Evolutionary conservation across 352 stramenopile genomes (phyloP), one percentile per base, ranked within the genome.

Genomic region (Phytophthora sp.): DNA sequence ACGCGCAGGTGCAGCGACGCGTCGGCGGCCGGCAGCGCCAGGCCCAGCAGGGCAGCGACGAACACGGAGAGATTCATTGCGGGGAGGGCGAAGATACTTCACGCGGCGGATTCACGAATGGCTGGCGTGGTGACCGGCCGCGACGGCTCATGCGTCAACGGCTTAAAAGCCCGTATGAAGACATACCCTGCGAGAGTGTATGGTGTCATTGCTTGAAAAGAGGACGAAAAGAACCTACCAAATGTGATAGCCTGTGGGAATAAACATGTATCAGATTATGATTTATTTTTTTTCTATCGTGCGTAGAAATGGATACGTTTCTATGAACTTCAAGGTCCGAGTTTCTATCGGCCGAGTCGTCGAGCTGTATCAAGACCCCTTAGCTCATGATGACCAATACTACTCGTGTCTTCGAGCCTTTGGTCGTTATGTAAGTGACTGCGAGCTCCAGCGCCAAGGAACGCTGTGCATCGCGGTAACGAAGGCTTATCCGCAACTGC

Each of bases 1-100:
- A 76, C 62, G 20, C 67, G 67, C 21, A 76, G 50, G 34, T 46
- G 62, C 20, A 51, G 18, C 21, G 31, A 61, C 5, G 49, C 54
- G 30, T 71, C 38, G 27, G 49, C 49, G 17, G 23, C 32, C 23
- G 50, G 26, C 39, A 39, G 34, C 54, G 45, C 48, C 24, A 59
- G 18, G 7, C 44, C 32, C 21, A 73, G 15, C 38, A 69, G 21
- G 13, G 50, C 51, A 17, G 32, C 45, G 21, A 75, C 38, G 37
- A 69, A 38, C 23, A 46, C 30, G 17, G 52, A 44, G 35, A 69
- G 30, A 30, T 69, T 54, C 65, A 74, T 74, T 13, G 30, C 9
- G 1, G 27, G n/a, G 3, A 23, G 4, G 5, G 2, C 1, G 17
- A 56, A 42, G 30, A 66, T 46, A 37, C 32, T 39, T 66, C 42